A percentile compares a stretch with the other conserved stretches of the same genome.
These are phyloP conservation scores for Cupressus sempervirens DNA, from an alignment of 75 land plant species.

Conservation along the genomic window DNA sequence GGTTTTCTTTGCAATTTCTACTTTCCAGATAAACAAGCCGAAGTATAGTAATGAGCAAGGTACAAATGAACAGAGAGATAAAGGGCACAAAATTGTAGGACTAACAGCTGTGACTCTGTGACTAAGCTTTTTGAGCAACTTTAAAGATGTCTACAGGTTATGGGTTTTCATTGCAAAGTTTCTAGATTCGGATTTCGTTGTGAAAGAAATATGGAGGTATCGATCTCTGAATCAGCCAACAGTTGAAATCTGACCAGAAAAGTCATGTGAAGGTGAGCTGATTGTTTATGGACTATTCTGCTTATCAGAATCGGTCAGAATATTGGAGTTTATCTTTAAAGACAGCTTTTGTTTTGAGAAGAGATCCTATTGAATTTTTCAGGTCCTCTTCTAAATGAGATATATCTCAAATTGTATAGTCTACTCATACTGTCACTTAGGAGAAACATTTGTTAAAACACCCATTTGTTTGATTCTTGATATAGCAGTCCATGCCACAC, in stretches of 20 bases:
- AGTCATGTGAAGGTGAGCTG: neutral
- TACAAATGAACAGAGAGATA: neutral
- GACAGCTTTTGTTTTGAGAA: neutral
- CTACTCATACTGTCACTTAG: neutral
- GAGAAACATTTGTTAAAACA: neutral
- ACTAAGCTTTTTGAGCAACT: conserved; percentile 25
- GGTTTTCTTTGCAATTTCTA: conserved; percentile 54
- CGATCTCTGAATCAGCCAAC: neutral
- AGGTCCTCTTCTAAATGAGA: neutral
- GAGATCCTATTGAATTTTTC: neutral
- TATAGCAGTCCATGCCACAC: neutral
- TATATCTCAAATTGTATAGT: neutral
- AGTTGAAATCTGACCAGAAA: neutral
- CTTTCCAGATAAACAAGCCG: conserved; percentile 38
- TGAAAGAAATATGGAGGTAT: conserved; percentile 19
- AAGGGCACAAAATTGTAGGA: neutral
- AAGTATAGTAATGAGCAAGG: neutral
- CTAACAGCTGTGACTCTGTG: conserved; percentile 31
- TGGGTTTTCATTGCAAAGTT: conserved; percentile 48
- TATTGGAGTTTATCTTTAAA: neutral
- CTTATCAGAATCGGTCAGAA: neutral
- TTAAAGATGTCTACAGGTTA: conserved; percentile 43
- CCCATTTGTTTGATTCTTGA: neutral
- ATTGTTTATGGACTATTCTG: neutral
- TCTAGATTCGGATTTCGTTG: conserved; percentile 45